Evolutionary conservation across 2,329 filamentous ascomycete species (phyloP).

Genomic region (Alternaria conjuncta): DNA sequence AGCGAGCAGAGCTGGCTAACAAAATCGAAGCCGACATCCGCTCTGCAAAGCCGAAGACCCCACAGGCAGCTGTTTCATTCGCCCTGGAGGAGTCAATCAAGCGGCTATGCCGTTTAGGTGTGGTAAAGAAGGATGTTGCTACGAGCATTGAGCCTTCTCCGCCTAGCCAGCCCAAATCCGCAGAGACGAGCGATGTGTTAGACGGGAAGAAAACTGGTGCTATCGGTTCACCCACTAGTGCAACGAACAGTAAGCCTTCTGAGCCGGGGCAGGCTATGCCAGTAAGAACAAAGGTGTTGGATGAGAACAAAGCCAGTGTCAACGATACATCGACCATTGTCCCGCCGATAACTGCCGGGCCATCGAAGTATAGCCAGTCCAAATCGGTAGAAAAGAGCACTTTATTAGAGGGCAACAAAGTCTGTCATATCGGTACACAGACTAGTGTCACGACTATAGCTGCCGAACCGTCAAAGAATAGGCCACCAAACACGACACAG

Average conservation of each 20-base stretch:
- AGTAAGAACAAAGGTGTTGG: not conserved
- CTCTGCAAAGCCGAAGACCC: not conserved
- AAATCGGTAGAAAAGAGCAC: not conserved
- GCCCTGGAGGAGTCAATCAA: not conserved
- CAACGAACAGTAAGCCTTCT: not conserved
- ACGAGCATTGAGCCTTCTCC: not conserved
- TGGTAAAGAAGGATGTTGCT: not conserved
- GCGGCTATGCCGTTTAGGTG: not conserved
- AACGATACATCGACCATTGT: not conserved
- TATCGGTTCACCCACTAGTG: not conserved
- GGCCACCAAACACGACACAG: not conserved
- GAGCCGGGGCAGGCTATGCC: not conserved
- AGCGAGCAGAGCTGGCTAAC: not conserved
- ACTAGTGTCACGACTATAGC: not conserved
- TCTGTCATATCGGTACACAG: not conserved
- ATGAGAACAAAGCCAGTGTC: not conserved
- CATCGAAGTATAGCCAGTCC: not conserved
- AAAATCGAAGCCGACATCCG: not conserved
- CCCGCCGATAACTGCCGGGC: not conserved
- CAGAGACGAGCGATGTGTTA: not conserved
- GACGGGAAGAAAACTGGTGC: not conserved
- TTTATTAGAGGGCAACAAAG: not conserved
- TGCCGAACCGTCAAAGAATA: not conserved
- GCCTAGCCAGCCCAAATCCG: not conserved
- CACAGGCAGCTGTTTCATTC: not conserved